These are phyloP conservation scores for Pleoardoris graminearum DNA, from an alignment of 2,329 filamentous ascomycete species.

Conservation along the genomic window DNA sequence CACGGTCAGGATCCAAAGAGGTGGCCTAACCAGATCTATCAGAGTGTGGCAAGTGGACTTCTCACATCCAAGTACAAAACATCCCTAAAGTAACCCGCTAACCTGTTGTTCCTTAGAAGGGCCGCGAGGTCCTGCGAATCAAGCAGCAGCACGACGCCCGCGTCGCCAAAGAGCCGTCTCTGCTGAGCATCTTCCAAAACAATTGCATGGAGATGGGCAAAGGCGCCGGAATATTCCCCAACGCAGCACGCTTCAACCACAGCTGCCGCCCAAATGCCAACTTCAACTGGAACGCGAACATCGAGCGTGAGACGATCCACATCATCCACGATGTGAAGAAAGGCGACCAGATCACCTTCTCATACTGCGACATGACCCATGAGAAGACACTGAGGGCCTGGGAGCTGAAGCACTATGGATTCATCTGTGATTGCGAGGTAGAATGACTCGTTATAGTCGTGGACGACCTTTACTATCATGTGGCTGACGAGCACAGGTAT, in stretches of 20 bases:
- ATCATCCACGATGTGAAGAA: constrained; percentile 37
- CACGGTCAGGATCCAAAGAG: constrained; percentile 30
- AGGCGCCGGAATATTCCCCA: constrained; percentile 42
- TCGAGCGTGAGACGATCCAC: constrained; percentile 40
- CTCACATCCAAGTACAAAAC: background rate
- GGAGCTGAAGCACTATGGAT: constrained; percentile 44
- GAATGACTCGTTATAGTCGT: too few species aligned
- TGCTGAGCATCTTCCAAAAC: constrained; percentile 46
- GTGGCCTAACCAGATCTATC: constrained; percentile 35
- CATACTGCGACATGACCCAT: constrained; percentile 44
- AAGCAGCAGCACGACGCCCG: constrained; percentile 38
- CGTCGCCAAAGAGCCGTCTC: constrained; percentile 21
- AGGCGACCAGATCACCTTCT: constrained; percentile 46
- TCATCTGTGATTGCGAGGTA: constrained; percentile 46
- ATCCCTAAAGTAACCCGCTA: background rate
- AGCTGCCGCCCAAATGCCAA: constrained; percentile 47
- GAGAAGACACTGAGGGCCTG: constrained; percentile 33
- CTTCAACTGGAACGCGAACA: constrained; percentile 41
- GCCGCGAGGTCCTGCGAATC: constrained; percentile 29
- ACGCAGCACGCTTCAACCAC: constrained; percentile 48
- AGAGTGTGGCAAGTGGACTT: constrained; percentile 11
- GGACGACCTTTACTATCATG: too few species aligned
- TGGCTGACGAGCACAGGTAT: too few species aligned
- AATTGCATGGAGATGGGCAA: constrained; percentile 46
- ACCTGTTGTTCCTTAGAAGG: background rate